phyloP scores from a whole-genome alignment of 2,329 filamentous ascomycete genomes.

The Sphaerulina musiva region DNA sequence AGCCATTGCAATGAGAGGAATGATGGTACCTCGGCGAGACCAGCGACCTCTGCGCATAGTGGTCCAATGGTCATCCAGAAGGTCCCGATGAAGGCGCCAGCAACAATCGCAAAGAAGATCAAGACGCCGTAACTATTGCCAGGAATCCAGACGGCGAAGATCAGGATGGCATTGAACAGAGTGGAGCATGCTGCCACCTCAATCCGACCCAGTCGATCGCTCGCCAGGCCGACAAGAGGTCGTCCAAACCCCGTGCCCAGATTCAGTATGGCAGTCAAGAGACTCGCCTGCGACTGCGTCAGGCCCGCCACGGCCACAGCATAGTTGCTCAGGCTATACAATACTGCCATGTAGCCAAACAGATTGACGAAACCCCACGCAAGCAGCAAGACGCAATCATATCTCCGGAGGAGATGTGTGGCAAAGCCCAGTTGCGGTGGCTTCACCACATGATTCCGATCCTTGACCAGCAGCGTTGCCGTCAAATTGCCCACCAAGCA shows the following conservation, averaged over 20 bases:
- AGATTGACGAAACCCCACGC: constrained; percentile 42
- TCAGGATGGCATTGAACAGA: constrained; percentile 35
- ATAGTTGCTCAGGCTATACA: constrained; percentile 46
- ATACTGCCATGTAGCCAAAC: constrained; percentile 44
- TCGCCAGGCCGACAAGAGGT: constrained; percentile 42
- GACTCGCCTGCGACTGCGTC: constrained; percentile 35
- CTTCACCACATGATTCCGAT: constrained; percentile 33
- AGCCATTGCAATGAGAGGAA: constrained; percentile 38
- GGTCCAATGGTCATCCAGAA: constrained; percentile 27
- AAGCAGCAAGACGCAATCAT: constrained; percentile 36
- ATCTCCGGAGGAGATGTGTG: constrained; percentile 32
- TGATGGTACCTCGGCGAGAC: constrained; percentile 26
- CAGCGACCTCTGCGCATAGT: constrained; percentile 26
- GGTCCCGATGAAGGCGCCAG: constrained; percentile 21
- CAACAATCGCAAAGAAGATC: constrained; percentile 21
- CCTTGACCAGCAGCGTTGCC: constrained; percentile 30
- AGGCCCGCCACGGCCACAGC: constrained; percentile 39
- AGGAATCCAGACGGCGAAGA: constrained; percentile 44
- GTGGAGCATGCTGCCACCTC: constrained; percentile 39
- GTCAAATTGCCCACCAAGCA: constrained; percentile 28
- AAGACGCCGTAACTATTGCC: constrained; percentile 21
- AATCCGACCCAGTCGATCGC: constrained; percentile 42
- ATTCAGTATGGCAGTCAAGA: constrained; percentile 42
- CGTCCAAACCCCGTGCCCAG: constrained; percentile 45
- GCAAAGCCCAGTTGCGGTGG: constrained; percentile 35